Percentiles rank a stretch among this genome's conserved stretches.
These are phyloP conservation scores for Xylariales sp. DNA, from an alignment of 2,329 filamentous ascomycete genomes.

Conservation along the genomic window DNA sequence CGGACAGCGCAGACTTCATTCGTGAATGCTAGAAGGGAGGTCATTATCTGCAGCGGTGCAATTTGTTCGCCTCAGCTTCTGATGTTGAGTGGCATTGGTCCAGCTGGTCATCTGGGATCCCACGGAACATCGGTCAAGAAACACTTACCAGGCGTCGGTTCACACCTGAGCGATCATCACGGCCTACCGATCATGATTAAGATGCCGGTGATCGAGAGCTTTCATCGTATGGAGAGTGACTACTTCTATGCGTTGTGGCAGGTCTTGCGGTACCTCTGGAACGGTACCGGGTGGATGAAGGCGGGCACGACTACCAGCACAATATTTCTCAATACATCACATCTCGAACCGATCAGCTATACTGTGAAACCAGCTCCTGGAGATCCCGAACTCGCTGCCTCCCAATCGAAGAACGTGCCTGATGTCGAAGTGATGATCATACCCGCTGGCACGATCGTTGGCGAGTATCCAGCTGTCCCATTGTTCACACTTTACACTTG, in stretches of 20 bases:
- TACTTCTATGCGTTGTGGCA: constrained; percentile 10
- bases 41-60: constrained; percentile 11
- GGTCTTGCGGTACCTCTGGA: constrained; percentile 6
- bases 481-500: constrained; percentile 22
- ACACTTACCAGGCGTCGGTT: constrained; percentile 10
- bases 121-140: constrained; percentile 6
- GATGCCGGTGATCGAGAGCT: constrained; percentile 6
- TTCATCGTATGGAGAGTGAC: constrained; percentile 7
- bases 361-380: background rate
- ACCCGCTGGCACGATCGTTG: constrained; percentile 27
- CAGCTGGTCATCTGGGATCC: background rate
- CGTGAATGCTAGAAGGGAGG: constrained; percentile 10
- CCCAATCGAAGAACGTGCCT: constrained; percentile 19
- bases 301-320: constrained; percentile 8
- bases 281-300: constrained; percentile 8
- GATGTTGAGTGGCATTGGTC: constrained; percentile 12
- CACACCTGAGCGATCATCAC: constrained; percentile 11
- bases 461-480: constrained; percentile 19
- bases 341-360: constrained; percentile 5
- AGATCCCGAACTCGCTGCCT: constrained; percentile 11
- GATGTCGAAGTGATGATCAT: constrained; percentile 33
- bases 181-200: constrained; percentile 11
- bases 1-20: background rate
- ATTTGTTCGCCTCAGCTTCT: constrained; percentile 11
- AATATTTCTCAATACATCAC: constrained; percentile 9